Evolutionary conservation across 2,329 filamentous ascomycete species (phyloP).

Genomic region (Pseudogymnoascus sp.): DNA sequence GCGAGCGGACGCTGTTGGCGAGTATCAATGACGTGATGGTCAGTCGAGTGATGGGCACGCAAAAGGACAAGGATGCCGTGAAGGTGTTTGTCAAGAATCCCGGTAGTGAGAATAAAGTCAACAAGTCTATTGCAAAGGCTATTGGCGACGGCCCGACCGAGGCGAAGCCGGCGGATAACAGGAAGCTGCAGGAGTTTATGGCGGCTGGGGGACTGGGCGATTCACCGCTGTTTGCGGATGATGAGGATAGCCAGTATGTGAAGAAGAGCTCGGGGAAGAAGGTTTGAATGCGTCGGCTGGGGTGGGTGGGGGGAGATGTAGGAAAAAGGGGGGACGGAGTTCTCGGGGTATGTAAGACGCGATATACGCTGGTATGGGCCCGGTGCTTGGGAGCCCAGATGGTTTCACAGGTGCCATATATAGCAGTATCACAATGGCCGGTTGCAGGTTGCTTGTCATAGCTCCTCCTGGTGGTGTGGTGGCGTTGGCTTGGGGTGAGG

Average conservation of each 20-base stretch:
- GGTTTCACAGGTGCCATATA: not conserved
- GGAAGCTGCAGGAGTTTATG: constrained; percentile 70
- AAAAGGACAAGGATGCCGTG: constrained; percentile 47
- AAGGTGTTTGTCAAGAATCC: constrained; percentile 72
- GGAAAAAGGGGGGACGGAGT: not conserved
- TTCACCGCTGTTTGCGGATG: constrained; percentile 64
- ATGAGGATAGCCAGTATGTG: constrained; percentile 44
- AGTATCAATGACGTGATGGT: constrained; percentile 70
- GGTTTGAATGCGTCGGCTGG: not conserved
- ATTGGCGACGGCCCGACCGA: constrained; percentile 38
- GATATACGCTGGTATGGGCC: constrained; percentile 5
- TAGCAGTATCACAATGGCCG: not conserved
- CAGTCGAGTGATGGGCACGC: constrained; percentile 41
- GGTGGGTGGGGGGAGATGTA: not conserved
- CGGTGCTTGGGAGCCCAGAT: not conserved
- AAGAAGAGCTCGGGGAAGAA: not conserved
- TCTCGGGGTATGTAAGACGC: not conserved
- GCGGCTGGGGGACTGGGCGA: constrained; percentile 82
- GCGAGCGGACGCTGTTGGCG: constrained; percentile 80
- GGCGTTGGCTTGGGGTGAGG: constrained; percentile 7
- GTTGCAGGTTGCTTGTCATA: not conserved
- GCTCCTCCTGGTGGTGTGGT: constrained; percentile 1
- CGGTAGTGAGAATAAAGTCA: constrained; percentile 37
- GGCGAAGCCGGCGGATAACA: constrained; percentile 56
- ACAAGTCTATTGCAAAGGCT: constrained; percentile 33